These are phyloP conservation scores for Phytopythium ostracodes DNA, from an alignment of 352 stramenopile genomes.

Conservation along the genomic window DNA sequence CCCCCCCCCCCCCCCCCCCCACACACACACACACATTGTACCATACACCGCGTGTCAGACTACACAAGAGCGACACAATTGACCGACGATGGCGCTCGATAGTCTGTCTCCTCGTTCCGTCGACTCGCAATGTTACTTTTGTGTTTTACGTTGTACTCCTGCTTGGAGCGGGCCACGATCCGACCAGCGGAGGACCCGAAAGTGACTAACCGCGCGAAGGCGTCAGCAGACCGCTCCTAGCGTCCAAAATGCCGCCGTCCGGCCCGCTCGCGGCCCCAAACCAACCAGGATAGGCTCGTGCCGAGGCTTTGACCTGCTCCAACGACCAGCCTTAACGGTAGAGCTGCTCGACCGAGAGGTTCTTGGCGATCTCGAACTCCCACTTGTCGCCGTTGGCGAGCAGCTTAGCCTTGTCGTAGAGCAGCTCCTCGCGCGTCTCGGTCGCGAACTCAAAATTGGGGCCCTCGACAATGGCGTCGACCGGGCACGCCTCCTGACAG, in stretches of 20 bases:
- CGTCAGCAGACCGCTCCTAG: neutral
- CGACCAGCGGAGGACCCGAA: neutral
- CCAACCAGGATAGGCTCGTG: neutral
- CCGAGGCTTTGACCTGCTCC: neutral
- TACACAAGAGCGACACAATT: neutral
- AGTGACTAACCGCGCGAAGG: neutral
- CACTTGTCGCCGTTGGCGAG: constrained; percentile 99
- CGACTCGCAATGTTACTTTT: constrained; percentile 8
- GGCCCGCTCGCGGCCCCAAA: neutral
- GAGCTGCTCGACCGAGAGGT: constrained; percentile 97
- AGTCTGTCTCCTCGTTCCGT: constrained; percentile 3
- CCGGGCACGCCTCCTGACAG: constrained; percentile 95
- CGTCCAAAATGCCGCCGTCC: neutral
- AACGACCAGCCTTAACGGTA: constrained; percentile 91
- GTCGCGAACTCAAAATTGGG: constrained; percentile 99
- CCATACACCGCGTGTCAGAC: neutral
- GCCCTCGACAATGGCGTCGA: constrained; percentile 99
- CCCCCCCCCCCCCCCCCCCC: no score
- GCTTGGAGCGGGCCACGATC: neutral
- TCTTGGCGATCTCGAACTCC: constrained; percentile 99
- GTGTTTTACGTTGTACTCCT: neutral
- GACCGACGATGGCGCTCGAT: neutral
- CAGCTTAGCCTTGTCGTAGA: constrained; percentile 99
- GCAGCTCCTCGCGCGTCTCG: constrained; percentile 98
- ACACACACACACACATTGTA: no score